Base-by-base conservation (phyloP, 805 yeast species). In the Lachancea sp. region DNA sequence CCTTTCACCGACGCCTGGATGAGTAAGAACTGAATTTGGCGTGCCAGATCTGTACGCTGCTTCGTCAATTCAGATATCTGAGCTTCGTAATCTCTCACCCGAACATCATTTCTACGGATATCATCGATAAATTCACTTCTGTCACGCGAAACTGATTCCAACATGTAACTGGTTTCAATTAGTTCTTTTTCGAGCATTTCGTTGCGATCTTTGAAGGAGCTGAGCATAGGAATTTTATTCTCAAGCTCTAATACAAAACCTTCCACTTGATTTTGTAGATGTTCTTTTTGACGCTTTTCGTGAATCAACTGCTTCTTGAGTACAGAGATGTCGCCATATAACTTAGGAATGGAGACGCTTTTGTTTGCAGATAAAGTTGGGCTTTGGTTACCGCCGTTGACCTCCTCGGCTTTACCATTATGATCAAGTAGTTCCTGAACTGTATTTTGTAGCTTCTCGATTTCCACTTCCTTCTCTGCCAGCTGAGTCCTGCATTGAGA, bases 21-120 rank as follows among this genome's bases (percentile, higher is more conserved):
- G 32, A 91, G 70, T 31, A 89, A 71, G 40, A 73, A 74, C 53
- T 85, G 87, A n/a, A 93, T 75, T 60, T 91, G 98, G 36, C 81
- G 78, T 6, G 95, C 85, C 33, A 91, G 67, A 57, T 91, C 97
- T 25, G 73, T 66, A 36, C 82, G 75, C 51, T 82, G 79, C 46
- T 74, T 76, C 37, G 74, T 71, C 50, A 84, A 60, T 4, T 75
- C 50, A 19, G 72, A 49, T 18, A 68, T 62, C 22, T 66, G 64
- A 4, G 49, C 34, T 62, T 73, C 58, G 55, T 68, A 54, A 32
- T 65, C 62, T 18, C 56, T 50, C 1, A 65, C 32, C 44, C 58
- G 62, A 3, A 46, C 42, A 1, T 49, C 36, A 2, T 55, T 20
- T n/a, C 59, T 57, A 3, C 36, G 40, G 2, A 59, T 51, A 8